These are phyloP conservation scores for Mallotus nudiflorus DNA, from an alignment of 345 rosid genomes.

Conservation along the genomic window DNA sequence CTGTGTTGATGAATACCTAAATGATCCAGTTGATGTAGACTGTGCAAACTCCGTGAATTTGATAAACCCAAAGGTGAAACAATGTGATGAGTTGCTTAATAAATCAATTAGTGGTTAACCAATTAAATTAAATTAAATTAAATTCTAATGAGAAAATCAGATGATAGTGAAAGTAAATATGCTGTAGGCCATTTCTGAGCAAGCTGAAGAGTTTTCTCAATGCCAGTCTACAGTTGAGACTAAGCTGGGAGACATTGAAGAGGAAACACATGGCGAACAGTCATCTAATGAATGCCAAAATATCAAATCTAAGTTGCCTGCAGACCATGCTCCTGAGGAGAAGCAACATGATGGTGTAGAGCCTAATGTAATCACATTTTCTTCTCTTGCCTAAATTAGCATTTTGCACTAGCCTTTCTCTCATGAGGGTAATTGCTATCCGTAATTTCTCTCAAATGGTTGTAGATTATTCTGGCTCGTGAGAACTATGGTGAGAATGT, in stretches of 20 bases:
- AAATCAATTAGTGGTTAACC: slow-evolving; percentile 18
- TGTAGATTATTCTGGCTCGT: slow-evolving; percentile 23
- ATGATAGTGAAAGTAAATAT: slow-evolving; percentile 11
- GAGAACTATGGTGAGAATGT: slow-evolving; percentile 25
- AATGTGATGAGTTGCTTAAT: slow-evolving; percentile 20
- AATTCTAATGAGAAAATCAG: slow-evolving; percentile 15
- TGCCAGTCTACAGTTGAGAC: slow-evolving; percentile 19
- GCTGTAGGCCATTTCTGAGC: slow-evolving; percentile 6
- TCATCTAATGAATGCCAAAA: slow-evolving; percentile 23
- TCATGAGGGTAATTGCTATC: slow-evolving; percentile 7
- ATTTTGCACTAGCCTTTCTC: neutral
- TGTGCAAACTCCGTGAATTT: slow-evolving; percentile 31
- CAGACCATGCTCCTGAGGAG: slow-evolving; percentile 28
- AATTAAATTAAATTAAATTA: neutral
- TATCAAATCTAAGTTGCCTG: slow-evolving; percentile 17
- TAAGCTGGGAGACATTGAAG: slow-evolving; percentile 11
- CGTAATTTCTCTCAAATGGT: slow-evolving; percentile 17
- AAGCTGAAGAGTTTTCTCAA: slow-evolving; percentile 21
- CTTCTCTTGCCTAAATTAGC: slow-evolving; percentile 3
- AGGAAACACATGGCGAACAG: slow-evolving; percentile 16
- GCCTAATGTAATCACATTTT: slow-evolving; percentile 35
- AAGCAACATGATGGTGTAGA: slow-evolving; percentile 22
- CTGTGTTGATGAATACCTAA: slow-evolving; percentile 42
- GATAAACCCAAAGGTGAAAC: slow-evolving; percentile 12
- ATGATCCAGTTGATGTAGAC: slow-evolving; percentile 40